A percentile compares a stretch with the other conserved stretches of the same genome.
phyloP scores from a whole-genome alignment of 1,139 yeast genomes.

The Protomyces inouyei region DNA sequence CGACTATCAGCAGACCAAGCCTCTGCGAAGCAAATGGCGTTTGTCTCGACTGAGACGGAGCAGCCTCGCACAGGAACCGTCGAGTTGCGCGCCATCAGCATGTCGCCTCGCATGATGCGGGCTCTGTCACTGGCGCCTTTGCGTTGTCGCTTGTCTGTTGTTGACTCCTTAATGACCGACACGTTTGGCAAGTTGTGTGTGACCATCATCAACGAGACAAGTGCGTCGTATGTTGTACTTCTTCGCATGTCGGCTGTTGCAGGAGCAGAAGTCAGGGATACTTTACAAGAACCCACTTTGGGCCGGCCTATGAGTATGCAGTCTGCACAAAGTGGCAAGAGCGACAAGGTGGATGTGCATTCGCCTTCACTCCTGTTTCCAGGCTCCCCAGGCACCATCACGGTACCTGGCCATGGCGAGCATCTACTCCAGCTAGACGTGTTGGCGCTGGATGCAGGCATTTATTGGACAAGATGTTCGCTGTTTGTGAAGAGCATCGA shows the following conservation, averaged over 20 bases:
- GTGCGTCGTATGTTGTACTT: not conserved
- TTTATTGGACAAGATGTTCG: not conserved
- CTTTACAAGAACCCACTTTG: not conserved
- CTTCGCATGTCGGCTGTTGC: not conserved
- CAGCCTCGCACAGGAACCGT: slow-evolving; percentile 50
- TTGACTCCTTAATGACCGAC: not conserved
- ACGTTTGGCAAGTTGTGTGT: not conserved
- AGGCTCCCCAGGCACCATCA: not conserved
- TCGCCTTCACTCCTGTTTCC: not conserved
- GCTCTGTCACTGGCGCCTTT: slow-evolving; percentile 21
- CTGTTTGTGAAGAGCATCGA: not conserved
- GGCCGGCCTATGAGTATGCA: not conserved
- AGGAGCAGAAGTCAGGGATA: not conserved
- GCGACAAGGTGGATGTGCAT: not conserved
- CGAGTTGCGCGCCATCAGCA: slow-evolving; percentile 61
- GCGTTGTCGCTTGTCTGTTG: not conserved
- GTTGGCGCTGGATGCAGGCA: not conserved
- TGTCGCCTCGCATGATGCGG: slow-evolving; percentile 46
- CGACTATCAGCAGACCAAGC: not conserved
- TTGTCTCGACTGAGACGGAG: not conserved
- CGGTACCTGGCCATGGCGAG: not conserved
- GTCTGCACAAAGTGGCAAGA: not conserved
- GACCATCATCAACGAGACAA: not conserved
- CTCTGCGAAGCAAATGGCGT: not conserved
- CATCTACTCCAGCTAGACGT: not conserved